Base-by-base conservation (phyloP, 2,329 filamentous ascomycete species). In the Fusarium siculi region DNA sequence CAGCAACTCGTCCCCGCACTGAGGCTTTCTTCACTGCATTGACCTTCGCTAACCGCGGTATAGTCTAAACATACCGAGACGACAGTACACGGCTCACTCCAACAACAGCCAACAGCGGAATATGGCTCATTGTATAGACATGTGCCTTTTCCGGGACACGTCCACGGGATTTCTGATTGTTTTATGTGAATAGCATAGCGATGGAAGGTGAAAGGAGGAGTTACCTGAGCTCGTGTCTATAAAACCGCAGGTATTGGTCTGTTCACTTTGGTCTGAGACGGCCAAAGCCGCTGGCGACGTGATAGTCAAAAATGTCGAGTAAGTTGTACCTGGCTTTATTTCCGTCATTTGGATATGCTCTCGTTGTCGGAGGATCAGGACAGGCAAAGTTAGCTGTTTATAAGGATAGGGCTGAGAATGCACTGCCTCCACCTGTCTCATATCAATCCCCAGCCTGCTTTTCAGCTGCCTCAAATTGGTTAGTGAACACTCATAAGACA, bases 111-210 rank as follows among this genome's bases (percentile, higher is more conserved):
- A 21, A 19, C n/a, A 4, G 25, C 12, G 16, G 28, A 34, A 21
- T 30, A 44, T 44, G 21, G 19, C 6, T 44, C 25, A 19, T 55
- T 30, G 4, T 25, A 44, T 11, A 56, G 16, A 25, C 53, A 56
- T 16, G 9, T 25, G 2, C 39, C 37, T 25, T 25, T 12, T 21
- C 3, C 28, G 4, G 21, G 53, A 44, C 37, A 56, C 4, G 2
- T 44, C 12, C 12, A 56, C 9, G 28, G n/a, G 9, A 56, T 21
- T 23, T 44, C 28, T 44, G 0, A 9, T 15, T 10, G 15, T 19
- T 5, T 43, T 10, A 10, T 43, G 4, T 25, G 37, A 21, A 15
- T 10, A 19, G 7, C 3, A 2, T 3, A 8, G 7, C 7, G 8
- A 19, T 11, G 7, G 12, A 21, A 23, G 6, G 5, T 10, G 16